Evolutionary conservation across 2,329 filamentous ascomycete species (phyloP), one percentile per base, ranked within the genome.

Genomic region (Akanthomyces lecanii): DNA sequence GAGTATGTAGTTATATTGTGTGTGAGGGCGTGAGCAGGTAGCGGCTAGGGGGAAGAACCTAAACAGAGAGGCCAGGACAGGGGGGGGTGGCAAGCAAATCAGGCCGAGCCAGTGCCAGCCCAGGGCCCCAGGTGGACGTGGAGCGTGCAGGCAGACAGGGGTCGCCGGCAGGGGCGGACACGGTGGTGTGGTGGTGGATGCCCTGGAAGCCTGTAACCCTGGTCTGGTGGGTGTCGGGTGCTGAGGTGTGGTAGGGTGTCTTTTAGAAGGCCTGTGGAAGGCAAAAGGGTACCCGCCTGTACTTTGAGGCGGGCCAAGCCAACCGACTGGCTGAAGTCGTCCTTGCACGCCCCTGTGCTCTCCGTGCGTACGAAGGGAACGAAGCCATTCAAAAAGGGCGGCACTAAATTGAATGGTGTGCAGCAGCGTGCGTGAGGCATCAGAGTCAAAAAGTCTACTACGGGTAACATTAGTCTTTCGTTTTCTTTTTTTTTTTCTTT

Each of bases 1-100:
- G 53, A 47, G 55, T 21, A 53, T 47, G 53, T 63, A 63, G 53
- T 63, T 62, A 62, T 62, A 62, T 55, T 44, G 36, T 61, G 59
- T 53, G 60, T 50, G 42, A 56, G 60, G 60, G 60, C 44, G 60
- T 48, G 60, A 40, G 21, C 23, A 38, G 40, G 48, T 48, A n/a
- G 40, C 10, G 28, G 50, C 18, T 25, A 36, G 59, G 58, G 36
- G 55, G 53, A 16, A 18, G 36, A 51, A 60, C 60, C 53, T 30
- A 63, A 47, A 51, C 52, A 54, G 44, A 40, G 21, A 18, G 47
- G 16, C 47, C 12, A 42, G 23, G 30, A 42, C 23, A 51, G 14
- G 56, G 57, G 48, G 58, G 59, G 40, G 48, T 61, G 50, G 59
- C 51, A 42, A 44, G 33, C 52, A 56, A 58, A 56, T 55, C 51